phyloP scores from a whole-genome alignment of 192 early-diverging fungal species.

The Backusella australiensis region DNA sequence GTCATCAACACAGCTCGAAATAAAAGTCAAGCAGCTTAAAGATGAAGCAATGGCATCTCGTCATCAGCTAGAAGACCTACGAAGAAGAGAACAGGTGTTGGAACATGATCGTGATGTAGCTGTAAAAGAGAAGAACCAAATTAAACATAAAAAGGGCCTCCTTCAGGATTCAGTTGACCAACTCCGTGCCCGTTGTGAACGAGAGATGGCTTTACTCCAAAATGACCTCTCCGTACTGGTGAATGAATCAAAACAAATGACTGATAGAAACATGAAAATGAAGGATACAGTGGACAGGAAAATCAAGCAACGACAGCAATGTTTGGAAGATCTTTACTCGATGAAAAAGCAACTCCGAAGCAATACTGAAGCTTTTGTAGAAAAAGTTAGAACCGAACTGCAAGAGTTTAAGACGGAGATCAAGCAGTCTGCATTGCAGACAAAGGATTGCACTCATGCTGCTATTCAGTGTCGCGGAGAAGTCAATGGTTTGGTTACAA shows the following conservation, averaged over 20 bases:
- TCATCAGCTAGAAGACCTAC: slow-evolving; percentile 23
- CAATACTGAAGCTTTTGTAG: slow-evolving; percentile 11
- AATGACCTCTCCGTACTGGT: slow-evolving; percentile 2
- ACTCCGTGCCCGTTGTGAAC: slow-evolving; percentile 7
- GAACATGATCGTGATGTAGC: slow-evolving; percentile 17
- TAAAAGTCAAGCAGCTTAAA: slow-evolving; percentile 27
- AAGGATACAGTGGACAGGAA: slow-evolving; percentile 9
- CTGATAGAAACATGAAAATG: background rate
- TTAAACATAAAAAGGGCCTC: slow-evolving; percentile 23
- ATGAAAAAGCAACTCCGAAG: background rate
- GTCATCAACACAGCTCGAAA: slow-evolving; percentile 19
- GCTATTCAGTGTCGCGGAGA: slow-evolving; percentile 20
- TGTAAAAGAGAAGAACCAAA: slow-evolving; percentile 21
- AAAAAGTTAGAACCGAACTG: slow-evolving; percentile 1
- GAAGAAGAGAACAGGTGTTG: slow-evolving; percentile 18
- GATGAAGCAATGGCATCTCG: slow-evolving; percentile 33
- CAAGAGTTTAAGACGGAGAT: slow-evolving; percentile 16
- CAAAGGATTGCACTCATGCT: slow-evolving; percentile 8
- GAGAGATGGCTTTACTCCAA: slow-evolving; percentile 18
- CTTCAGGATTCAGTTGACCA: slow-evolving; percentile 18
- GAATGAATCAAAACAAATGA: slow-evolving; percentile 7
- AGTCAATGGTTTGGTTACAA: slow-evolving; percentile 26
- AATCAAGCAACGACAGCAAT: slow-evolving; percentile 6
- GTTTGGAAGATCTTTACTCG: background rate
- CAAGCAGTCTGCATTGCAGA: slow-evolving; percentile 1